phyloP scores from a whole-genome alignment of 2,329 filamentous ascomycete genomes.

The Nannizziopsis barbatae region DNA sequence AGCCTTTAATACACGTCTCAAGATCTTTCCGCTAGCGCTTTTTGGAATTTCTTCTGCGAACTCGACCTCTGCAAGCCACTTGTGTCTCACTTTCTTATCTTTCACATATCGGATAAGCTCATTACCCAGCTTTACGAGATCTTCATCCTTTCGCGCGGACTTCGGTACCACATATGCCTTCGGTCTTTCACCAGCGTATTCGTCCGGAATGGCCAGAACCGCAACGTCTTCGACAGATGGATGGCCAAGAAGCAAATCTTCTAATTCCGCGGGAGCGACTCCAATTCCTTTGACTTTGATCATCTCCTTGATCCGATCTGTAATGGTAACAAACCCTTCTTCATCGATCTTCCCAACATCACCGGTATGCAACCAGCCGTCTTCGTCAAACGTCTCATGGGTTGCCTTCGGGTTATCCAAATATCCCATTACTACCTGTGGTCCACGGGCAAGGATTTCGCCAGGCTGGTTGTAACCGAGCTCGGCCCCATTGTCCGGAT shows the following conservation, averaged over 20 bases:
- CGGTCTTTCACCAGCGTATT: conserved; percentile 46
- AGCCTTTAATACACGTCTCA: conserved; percentile 36
- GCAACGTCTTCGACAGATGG: conserved; percentile 49
- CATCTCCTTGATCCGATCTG: conserved; percentile 62
- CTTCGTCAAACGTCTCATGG: conserved; percentile 44
- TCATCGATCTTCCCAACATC: conserved; percentile 71
- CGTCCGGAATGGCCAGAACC: conserved; percentile 53
- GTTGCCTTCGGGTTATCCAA: conserved; percentile 50
- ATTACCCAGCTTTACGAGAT: conserved; percentile 26
- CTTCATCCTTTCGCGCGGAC: conserved; percentile 16
- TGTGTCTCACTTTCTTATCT: conserved; percentile 51
- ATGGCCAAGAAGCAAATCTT: conserved; percentile 42
- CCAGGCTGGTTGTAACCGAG: conserved; percentile 53
- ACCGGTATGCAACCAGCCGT: conserved; percentile 84
- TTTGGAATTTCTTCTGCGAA: conserved; percentile 40
- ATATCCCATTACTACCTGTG: conserved; percentile 54
- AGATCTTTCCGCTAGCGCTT: conserved; percentile 40
- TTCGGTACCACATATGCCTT: conserved; percentile 48
- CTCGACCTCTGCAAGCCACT: conserved; percentile 35
- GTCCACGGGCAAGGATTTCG: conserved; percentile 55
- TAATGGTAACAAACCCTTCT: conserved; percentile 77
- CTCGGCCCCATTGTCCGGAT: conserved; percentile 41
- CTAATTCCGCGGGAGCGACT: conserved; percentile 57
- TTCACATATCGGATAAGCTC: conserved; percentile 51
- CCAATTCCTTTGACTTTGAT: conserved; percentile 62